Evolutionary conservation across 2,329 filamentous ascomycete genomes (phyloP), one percentile per base, ranked within the genome.

Genomic region (Phyllosticta ampelicida): DNA sequence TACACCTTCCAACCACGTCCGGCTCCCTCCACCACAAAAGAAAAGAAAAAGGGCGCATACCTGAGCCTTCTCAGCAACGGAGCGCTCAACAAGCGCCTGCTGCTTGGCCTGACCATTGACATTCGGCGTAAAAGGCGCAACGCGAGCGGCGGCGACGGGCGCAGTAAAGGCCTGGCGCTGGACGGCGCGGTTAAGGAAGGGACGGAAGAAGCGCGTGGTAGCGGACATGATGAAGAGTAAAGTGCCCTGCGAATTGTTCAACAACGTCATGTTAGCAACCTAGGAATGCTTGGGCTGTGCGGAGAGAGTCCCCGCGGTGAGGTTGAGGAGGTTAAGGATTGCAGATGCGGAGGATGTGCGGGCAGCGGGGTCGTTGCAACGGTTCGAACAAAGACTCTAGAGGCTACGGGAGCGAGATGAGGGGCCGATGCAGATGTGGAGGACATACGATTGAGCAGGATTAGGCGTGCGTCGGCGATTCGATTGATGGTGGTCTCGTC

Each of bases 131-230:
- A 60, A 61, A 21, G 60, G 61, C 3, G 60, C 61, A 26, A 61
- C 55, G 30, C 49, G 56, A 51, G 30, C 44, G 30, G 53, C 53
- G 56, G 58, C 55, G 53, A n/a, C 56, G 55, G 44, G 56, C 52
- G 68, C 65, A 50, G 64, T 63, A 61, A 72, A 63, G 48, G 70
- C 68, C 64, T 70, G 70, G 68, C 71, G 71, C 66, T 71, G 67
- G 61, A 71, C 63, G 44, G 63, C 63, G 68, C 71, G 70, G 56
- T 70, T 66, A 63, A 73, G 66, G n/a, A n/a, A n/a, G 60, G 72
- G 72, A 63, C 72, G 72, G 67, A 73, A 64, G 65, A 74, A 65
- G 60, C 71, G 71, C 57, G 67, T 55, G 66, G 71, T 67, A 69
- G 72, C n/a, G n/a, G n/a, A 73, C 71, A 73, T 73, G 63, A 51